Percentiles rank a stretch among this genome's conserved stretches.
Evolutionary conservation across 78 protist species (phyloP).

Genomic region (Cavenderia fasciculata): DNA sequence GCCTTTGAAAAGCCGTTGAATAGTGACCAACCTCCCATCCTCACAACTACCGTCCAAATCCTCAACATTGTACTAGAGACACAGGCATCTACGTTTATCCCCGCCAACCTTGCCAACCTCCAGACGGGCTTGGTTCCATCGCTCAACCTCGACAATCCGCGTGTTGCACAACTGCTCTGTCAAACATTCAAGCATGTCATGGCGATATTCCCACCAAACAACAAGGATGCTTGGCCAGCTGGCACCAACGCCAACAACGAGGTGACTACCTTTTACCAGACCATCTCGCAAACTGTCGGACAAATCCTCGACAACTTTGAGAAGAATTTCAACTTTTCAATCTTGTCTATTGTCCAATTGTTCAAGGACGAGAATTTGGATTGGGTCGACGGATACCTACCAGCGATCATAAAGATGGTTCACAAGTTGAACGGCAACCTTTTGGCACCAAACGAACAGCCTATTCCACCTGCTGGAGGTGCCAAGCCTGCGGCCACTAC

Average conservation of each 20-base stretch:
- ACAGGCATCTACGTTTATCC: constrained; percentile 16
- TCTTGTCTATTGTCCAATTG: not conserved
- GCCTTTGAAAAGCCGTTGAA: constrained; percentile 75
- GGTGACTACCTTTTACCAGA: constrained; percentile 7
- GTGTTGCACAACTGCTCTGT: constrained; percentile 35
- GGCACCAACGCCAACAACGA: not conserved
- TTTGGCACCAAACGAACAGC: not conserved
- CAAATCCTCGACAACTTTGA: constrained; percentile 15
- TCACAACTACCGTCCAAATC: constrained; percentile 68
- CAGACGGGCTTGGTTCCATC: not conserved
- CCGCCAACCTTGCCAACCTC: constrained; percentile 1
- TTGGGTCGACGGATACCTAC: constrained; percentile 24
- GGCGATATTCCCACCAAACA: constrained; percentile 10
- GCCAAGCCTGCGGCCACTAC: not conserved
- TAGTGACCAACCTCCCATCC: constrained; percentile 8
- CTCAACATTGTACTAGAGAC: constrained; percentile 40
- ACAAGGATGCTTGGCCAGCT: not conserved
- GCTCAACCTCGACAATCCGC: constrained; percentile 44
- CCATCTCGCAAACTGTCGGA: not conserved
- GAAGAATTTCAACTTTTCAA: constrained; percentile 6
- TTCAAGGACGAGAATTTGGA: constrained; percentile 33
- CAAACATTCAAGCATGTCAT: constrained; percentile 14
- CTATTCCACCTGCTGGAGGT: not conserved
- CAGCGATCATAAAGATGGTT: constrained; percentile 9
- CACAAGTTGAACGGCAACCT: not conserved